A percentile compares a stretch with the other conserved stretches of the same genome.
phyloP scores from a whole-genome alignment of 345 rosid species.

The Populus ilicifolia region DNA sequence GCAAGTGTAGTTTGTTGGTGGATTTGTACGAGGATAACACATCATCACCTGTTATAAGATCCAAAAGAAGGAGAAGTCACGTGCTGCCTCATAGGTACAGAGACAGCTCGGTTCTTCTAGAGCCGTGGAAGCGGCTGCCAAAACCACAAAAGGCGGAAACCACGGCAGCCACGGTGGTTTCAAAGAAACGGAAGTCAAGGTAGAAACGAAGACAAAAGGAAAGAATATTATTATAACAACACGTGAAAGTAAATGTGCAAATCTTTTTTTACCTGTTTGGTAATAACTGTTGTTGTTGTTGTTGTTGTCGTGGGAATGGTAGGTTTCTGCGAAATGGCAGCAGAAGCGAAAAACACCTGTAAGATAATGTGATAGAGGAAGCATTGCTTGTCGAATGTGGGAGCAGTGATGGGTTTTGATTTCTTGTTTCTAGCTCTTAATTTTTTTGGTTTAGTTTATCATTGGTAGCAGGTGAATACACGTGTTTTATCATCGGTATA shows the following conservation, averaged over 20 bases:
- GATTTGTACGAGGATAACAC: constrained; percentile 10
- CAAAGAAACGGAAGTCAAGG: constrained; percentile 10
- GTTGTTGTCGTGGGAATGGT: neutral
- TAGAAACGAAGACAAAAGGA: neutral
- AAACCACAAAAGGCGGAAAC: constrained; percentile 18
- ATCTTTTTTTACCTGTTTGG: neutral
- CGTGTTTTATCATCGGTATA: neutral
- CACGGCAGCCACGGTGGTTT: constrained; percentile 8
- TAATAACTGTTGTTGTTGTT: neutral
- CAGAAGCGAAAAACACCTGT: neutral
- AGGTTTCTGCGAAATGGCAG: neutral
- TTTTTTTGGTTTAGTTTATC: neutral
- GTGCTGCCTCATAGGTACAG: constrained; percentile 43
- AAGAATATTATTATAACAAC: neutral
- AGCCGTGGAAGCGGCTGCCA: constrained; percentile 25
- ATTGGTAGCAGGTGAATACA: neutral
- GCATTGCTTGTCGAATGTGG: neutral
- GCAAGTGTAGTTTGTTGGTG: constrained; percentile 3
- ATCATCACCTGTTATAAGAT: constrained; percentile 29
- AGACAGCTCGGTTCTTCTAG: constrained; percentile 35
- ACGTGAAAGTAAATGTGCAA: neutral
- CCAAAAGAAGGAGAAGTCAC: constrained; percentile 43
- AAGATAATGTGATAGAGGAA: neutral
- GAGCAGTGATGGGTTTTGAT: neutral
- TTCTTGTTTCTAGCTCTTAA: neutral